Base-by-base conservation (phyloP, 1,139 yeast species). In the Zygoascus sp. region DNA sequence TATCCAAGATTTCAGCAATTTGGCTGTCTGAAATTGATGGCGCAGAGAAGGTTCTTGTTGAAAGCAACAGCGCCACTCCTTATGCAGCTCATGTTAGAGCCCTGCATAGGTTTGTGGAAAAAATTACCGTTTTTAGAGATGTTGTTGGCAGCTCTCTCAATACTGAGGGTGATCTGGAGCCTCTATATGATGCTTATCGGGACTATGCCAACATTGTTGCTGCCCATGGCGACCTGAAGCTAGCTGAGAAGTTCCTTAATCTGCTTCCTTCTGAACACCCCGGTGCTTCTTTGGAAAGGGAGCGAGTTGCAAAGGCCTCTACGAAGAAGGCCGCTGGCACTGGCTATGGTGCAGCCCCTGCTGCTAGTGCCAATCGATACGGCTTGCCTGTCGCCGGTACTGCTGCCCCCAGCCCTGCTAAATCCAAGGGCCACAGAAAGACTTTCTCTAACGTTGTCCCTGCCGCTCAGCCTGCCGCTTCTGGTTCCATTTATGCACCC, bases 71-170 rank as follows among this genome's bases (percentile, higher is more conserved):
- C 6, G 44, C 38, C 15, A 75, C 88, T n/a, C 82, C 87, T 3
- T 83, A 85, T 48, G 95, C 84, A 54, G 96, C 96, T 17, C 89
- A 90, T 62, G 81, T 84, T 56, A 84, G 80, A 57, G 84, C 96
- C 5, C 74, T 92, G 61, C 83, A 84, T 50, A 81, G 79, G 58
- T 84, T 89, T 63, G 85, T 88, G 49, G 95, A 86, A 63, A 90
- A 90, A 66, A 76, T 89, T 52, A 79, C 89, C 28, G 81, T 86
- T 20, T 86, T 83, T 65, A 78, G 87, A 57, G 75, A 81, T 41
- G 62, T 62, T 15, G 47, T 53, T 11, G 73, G 79, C 15, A 57
- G 62, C 5, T 60, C 61, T 40, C 70, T 77, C 11, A 69, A 67
- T 41, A 64, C 67, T 16, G 66, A 67, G 11, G 48, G 47, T 3